phyloP scores from a whole-genome alignment of 1,284 basidiomycete genomes.

The Moesziomyces sp. region DNA sequence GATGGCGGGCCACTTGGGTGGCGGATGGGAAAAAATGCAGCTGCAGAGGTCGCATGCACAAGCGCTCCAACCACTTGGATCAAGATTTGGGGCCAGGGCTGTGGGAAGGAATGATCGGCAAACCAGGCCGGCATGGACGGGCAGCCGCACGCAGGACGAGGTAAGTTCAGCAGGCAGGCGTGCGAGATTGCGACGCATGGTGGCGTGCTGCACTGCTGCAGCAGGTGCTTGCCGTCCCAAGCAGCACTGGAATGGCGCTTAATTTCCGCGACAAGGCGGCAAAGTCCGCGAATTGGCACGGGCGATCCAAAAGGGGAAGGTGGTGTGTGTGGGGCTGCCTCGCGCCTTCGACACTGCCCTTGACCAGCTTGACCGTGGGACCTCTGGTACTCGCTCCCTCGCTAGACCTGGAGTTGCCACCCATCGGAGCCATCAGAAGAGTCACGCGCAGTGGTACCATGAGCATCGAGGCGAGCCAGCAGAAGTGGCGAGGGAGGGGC shows the following conservation, averaged over 20 bases:
- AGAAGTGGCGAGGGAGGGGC: no score
- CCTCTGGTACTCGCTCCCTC: no score
- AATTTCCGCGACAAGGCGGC: constrained; percentile 1
- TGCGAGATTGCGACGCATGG: constrained; percentile 4
- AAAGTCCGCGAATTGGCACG: neutral
- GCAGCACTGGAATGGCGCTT: constrained; percentile 1
- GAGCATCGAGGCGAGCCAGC: no score
- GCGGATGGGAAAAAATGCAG: constrained; percentile 10
- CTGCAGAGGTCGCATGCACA: constrained; percentile 1
- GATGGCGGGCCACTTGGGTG: constrained; percentile 11
- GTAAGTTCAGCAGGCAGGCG: neutral
- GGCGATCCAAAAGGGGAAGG: constrained; percentile 16
- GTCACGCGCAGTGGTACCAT: neutral
- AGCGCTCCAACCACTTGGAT: constrained; percentile 15
- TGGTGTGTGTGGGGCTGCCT: neutral
- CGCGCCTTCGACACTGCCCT: neutral
- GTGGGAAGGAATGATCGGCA: constrained; percentile 25
- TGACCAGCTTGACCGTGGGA: neutral
- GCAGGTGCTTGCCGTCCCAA: neutral
- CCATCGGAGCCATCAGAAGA: neutral
- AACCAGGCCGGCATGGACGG: neutral
- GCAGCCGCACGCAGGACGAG: neutral
- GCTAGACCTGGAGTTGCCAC: neutral
- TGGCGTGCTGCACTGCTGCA: constrained; percentile 19
- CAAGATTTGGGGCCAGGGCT: constrained; percentile 9